Conservation (phyloP, 441 rosid genomes). For the Cnidoscolus chayamansa region DNA sequence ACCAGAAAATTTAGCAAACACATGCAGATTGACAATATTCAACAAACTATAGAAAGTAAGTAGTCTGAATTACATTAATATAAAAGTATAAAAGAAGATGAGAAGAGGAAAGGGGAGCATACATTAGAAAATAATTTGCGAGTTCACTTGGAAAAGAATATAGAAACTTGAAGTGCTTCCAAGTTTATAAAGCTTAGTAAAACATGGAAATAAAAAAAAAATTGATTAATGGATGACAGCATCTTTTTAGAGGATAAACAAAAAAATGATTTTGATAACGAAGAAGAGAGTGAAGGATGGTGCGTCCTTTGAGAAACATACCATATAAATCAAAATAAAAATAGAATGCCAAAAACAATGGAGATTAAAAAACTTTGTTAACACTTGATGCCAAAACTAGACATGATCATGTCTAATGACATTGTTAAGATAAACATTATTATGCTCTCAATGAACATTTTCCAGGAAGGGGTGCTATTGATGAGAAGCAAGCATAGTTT, state of each 20-base stretch:
- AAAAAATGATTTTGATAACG: background rate
- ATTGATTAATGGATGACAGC: background rate
- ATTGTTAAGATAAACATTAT: background rate
- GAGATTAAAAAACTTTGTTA: background rate
- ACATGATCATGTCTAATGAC: background rate
- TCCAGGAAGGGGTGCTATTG: background rate
- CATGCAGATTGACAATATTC: background rate
- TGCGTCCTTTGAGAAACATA: background rate
- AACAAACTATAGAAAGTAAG: too few species aligned
- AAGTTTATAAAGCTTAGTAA: background rate
- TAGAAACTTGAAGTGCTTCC: background rate
- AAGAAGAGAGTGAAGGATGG: background rate
- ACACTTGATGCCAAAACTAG: background rate
- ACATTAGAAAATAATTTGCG: background rate
- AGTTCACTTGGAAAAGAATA: background rate
- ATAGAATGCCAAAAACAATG: background rate
- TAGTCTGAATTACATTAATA: background rate
- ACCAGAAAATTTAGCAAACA: background rate
- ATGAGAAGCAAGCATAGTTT: background rate
- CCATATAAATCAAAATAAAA: background rate
- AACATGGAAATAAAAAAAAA: background rate
- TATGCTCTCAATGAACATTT: background rate
- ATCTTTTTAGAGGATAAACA: background rate
- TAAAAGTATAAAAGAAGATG: background rate
- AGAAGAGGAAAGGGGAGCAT: too few species aligned